Evolutionary conservation across 139 green algal genomes (phyloP).

Genomic region (Pleodorina starrii): DNA sequence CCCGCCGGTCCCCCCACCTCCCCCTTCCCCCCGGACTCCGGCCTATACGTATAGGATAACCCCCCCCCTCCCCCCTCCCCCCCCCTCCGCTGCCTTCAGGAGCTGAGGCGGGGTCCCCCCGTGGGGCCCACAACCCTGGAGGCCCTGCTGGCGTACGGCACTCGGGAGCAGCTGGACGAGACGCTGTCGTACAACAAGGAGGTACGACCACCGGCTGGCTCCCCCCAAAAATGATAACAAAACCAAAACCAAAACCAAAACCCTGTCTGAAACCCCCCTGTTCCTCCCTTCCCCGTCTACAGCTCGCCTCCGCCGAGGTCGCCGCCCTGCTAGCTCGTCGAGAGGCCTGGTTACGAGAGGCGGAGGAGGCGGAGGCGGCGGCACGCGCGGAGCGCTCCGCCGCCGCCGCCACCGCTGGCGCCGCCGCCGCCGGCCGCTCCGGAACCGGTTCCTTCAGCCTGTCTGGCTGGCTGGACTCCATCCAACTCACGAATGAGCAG

Average conservation of each 20-base stretch:
- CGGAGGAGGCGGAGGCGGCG: conserved; percentile 15
- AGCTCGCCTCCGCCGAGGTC: neutral
- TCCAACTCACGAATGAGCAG: conserved; percentile 62
- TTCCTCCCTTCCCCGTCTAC: too few relatives aligned
- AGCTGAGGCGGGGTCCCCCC: neutral
- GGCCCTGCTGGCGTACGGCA: conserved; percentile 5
- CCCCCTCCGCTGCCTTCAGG: neutral
- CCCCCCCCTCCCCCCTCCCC: neutral
- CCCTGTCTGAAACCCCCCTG: too few relatives aligned
- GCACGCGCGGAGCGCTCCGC: neutral
- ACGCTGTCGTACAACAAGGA: neutral
- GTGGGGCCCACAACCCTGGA: conserved; percentile 35
- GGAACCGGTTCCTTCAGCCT: neutral
- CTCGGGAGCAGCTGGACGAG: neutral
- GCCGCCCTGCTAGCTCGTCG: neutral
- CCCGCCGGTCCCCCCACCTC: neutral
- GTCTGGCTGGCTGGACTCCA: conserved; percentile 32
- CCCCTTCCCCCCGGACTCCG: neutral
- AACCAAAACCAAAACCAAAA: too few relatives aligned
- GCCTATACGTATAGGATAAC: too few relatives aligned
- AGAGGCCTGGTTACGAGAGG: neutral
- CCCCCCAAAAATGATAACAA: too few relatives aligned
- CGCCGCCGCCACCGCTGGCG: neutral
- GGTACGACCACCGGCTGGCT: too few relatives aligned
- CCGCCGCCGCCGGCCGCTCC: neutral